phyloP scores from a whole-genome alignment of 208 protist species.

The Endotrypanum monterogeii region DNA sequence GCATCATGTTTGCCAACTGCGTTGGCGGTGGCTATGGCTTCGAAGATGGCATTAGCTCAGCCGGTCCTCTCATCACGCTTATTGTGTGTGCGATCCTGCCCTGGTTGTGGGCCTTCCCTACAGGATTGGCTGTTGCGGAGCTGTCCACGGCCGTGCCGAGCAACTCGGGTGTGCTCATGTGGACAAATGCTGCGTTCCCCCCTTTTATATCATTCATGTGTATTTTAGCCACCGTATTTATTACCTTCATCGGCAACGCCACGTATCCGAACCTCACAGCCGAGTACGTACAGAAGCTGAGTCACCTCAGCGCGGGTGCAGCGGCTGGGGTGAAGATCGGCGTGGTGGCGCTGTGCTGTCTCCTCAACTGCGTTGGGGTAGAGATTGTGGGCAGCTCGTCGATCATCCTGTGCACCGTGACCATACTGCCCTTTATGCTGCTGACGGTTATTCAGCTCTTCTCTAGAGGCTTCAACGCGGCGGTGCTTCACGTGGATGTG shows the following conservation, averaged over 20 bases:
- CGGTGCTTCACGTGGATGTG: slow-evolving; percentile 61
- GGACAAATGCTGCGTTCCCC: slow-evolving; percentile 80
- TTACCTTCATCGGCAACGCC: slow-evolving; percentile 85
- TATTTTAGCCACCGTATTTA: slow-evolving; percentile 74
- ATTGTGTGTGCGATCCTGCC: slow-evolving; percentile 74
- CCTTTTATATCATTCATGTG: slow-evolving; percentile 77
- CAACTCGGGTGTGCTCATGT: slow-evolving; percentile 89
- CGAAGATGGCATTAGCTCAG: slow-evolving; percentile 78
- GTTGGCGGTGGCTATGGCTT: slow-evolving; percentile 86
- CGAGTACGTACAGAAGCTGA: slow-evolving; percentile 64
- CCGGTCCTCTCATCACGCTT: slow-evolving; percentile 78
- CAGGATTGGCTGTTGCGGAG: slow-evolving; percentile 82
- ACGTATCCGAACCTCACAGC: slow-evolving; percentile 78
- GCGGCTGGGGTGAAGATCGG: slow-evolving; percentile 65
- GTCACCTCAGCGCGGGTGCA: slow-evolving; percentile 31
- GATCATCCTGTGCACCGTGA: slow-evolving; percentile 65
- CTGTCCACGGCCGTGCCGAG: slow-evolving; percentile 81
- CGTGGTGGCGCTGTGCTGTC: slow-evolving; percentile 61
- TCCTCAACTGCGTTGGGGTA: slow-evolving; percentile 74
- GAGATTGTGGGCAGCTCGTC: slow-evolving; percentile 73
- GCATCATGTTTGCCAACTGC: slow-evolving; percentile 81
- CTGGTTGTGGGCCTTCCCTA: slow-evolving; percentile 81
- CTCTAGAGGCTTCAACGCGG: slow-evolving; percentile 63
- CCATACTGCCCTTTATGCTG: slow-evolving; percentile 68
- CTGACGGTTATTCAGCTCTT: slow-evolving; percentile 76